Percentiles rank a stretch among this genome's conserved stretches.
Conservation (phyloP, 768 basidiomycete species). For the Mycena pura region DNA sequence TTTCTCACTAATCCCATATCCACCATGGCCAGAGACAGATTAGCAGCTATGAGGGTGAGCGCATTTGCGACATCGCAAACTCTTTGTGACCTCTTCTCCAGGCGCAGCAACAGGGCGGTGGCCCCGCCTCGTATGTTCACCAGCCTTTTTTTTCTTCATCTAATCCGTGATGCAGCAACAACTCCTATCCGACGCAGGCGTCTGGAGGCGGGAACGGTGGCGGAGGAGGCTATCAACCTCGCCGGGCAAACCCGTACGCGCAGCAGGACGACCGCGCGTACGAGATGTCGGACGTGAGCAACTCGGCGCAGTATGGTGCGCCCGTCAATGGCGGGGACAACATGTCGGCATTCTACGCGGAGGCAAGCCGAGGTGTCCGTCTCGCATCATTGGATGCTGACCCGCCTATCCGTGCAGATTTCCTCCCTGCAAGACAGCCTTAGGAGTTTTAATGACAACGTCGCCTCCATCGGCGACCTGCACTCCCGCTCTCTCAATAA, state of each 20-base stretch:
- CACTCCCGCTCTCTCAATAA: slow-evolving; percentile 80
- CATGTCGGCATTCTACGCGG: slow-evolving; percentile 77
- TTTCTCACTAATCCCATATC: slow-evolving; percentile 27
- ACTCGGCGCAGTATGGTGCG: slow-evolving; percentile 53
- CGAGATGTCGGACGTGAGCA: slow-evolving; percentile 77
- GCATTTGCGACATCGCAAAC: slow-evolving; percentile 5
- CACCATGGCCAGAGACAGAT: slow-evolving; percentile 87
- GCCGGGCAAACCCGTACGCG: slow-evolving; percentile 66
- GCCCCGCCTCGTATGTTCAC: slow-evolving; percentile 53
- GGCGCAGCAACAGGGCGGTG: slow-evolving; percentile 75
- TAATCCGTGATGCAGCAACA: slow-evolving; percentile 45
- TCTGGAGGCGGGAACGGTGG: slow-evolving; percentile 46
- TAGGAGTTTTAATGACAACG: slow-evolving; percentile 70
- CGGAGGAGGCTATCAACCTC: slow-evolving; percentile 48
- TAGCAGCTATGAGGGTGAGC: slow-evolving; percentile 84
- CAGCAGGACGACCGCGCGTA: slow-evolving; percentile 70
- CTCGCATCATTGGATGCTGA: not conserved
- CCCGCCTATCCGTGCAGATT: slow-evolving; percentile 54
- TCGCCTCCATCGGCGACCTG: slow-evolving; percentile 70
- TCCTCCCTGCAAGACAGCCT: slow-evolving; percentile 76
- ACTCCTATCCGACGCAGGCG: slow-evolving; percentile 74
- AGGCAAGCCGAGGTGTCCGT: slow-evolving; percentile 57
- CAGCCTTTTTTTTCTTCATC: slow-evolving; percentile 5
- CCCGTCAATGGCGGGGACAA: slow-evolving; percentile 48
- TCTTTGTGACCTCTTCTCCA: slow-evolving; percentile 35